Evolutionary conservation across 1,284 basidiomycete genomes (phyloP).

Genomic region (Quambalaria eucalypti): DNA sequence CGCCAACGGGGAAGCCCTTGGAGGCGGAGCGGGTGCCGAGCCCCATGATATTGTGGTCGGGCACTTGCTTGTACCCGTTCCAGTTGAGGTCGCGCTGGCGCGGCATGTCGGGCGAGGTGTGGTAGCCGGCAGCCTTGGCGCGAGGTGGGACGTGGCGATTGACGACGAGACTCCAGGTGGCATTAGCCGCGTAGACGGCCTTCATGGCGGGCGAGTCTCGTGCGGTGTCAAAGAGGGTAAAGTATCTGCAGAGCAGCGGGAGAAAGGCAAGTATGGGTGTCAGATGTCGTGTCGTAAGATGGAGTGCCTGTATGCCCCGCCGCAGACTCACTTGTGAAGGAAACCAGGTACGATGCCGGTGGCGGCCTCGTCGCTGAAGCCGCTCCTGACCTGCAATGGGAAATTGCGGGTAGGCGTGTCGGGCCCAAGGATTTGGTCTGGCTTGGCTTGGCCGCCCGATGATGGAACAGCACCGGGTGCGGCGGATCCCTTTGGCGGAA

Average conservation of each 20-base stretch:
- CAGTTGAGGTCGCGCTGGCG: conserved; percentile 72
- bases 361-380: conserved; percentile 64
- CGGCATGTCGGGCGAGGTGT: conserved; percentile 52
- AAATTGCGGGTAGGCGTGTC: conserved; percentile 50
- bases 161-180: conserved; percentile 77
- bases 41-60: conserved; percentile 42
- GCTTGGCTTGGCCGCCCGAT: conserved; percentile 7
- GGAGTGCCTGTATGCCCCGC: not conserved
- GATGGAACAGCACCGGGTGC: conserved; percentile 57
- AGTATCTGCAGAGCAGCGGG: conserved; percentile 44
- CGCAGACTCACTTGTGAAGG: conserved; percentile 60
- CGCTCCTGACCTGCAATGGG: conserved; percentile 62
- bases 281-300: not conserved
- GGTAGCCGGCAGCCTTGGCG: conserved; percentile 42
- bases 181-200: conserved; percentile 68
- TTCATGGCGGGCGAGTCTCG: conserved; percentile 56
- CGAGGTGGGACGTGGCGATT: conserved; percentile 76
- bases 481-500: conserved; percentile 58
- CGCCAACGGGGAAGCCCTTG: conserved; percentile 8
- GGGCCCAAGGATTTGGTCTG: not conserved
- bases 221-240: conserved; percentile 70
- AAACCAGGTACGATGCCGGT: conserved; percentile 61
- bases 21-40: conserved; percentile 5
- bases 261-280: not conserved
- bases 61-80: conserved; percentile 56